Base-by-base conservation (phyloP, 768 basidiomycete species). In the Xerocomus brunneocitrinus region DNA sequence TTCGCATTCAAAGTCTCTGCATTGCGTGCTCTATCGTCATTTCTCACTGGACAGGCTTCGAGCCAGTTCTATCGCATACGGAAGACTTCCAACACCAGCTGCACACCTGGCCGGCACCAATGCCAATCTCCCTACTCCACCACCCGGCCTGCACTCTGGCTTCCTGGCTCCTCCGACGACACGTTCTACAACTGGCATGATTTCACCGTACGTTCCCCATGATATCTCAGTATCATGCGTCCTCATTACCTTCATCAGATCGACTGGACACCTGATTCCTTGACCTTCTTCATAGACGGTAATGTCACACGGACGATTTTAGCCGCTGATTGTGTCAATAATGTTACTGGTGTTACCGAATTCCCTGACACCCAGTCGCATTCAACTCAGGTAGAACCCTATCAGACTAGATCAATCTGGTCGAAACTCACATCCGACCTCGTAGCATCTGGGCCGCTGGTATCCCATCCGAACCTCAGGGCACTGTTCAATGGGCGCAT, bases 391-490 rank as follows among this genome's bases (percentile, higher is more conserved):
- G 87, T 86, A 66, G 25, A 74, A 0, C n/a, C 10, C 9, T 6
- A 6, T 19, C 30, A 31, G 9, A 22, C 45, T 43, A 25, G 3
- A 24, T 13, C 1, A 0, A 5, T 35, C 27, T 24, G 2, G 14
- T 31, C 5, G 52, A 52, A 43, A 13, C 39, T 69, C 14, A 62
- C 24, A 6, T 31, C 5, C 2, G 8, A n/a, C 32, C 24, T 4
- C 31, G 31, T 47, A 75, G 86, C 56, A 59, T 93, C 49, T 93
- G 91, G 90, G 86, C 90, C n/a, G 86, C 87, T 6, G 91, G 91
- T 31, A 84, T 89, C 62, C 52, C 74, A 38, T 63, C 75, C 9
- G 76, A 74, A 32, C 74, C 89, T 8, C 69, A 73, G 46, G 91
- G 91, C 25, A 91, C 87, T 8, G 71, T 95, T 32, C 61, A 79